Conservation (phyloP, 2,329 filamentous ascomycete genomes). For the Bertia moriformis region DNA sequence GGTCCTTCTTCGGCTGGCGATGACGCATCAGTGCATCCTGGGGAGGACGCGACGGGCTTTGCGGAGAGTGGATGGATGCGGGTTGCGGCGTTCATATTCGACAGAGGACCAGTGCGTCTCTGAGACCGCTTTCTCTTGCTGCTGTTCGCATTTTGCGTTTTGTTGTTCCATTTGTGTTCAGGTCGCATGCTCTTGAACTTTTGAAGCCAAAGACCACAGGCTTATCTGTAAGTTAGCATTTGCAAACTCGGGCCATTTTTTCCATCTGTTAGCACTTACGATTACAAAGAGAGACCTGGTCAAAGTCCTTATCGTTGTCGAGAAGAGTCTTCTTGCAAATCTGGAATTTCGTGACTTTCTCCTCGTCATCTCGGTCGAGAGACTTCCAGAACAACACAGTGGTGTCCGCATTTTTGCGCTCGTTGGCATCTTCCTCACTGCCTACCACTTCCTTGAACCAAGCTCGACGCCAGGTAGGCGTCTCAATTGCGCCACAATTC, state of each 20-base stretch:
- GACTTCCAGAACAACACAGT: neutral
- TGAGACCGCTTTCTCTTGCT: neutral
- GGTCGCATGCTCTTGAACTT: neutral
- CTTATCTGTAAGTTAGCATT: neutral
- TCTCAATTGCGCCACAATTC: neutral
- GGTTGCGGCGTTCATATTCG: neutral
- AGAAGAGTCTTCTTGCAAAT: neutral
- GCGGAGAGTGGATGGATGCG: neutral
- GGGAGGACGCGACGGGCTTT: neutral
- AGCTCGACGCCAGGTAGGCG: neutral
- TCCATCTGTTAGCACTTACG: too few species aligned
- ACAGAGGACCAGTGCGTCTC: neutral
- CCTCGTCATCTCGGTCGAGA: neutral
- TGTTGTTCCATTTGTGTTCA: neutral
- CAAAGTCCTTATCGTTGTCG: neutral
- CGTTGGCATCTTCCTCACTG: neutral
- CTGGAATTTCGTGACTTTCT: neutral
- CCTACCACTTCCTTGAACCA: neutral
- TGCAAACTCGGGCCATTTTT: too few species aligned
- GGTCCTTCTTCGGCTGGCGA: neutral
- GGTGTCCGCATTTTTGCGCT: neutral
- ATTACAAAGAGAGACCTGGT: neutral
- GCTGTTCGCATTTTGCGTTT: neutral
- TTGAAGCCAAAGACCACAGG: neutral
- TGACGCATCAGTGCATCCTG: neutral